Conservation (phyloP, 345 rosid species). For the Nasturtium officinale region DNA sequence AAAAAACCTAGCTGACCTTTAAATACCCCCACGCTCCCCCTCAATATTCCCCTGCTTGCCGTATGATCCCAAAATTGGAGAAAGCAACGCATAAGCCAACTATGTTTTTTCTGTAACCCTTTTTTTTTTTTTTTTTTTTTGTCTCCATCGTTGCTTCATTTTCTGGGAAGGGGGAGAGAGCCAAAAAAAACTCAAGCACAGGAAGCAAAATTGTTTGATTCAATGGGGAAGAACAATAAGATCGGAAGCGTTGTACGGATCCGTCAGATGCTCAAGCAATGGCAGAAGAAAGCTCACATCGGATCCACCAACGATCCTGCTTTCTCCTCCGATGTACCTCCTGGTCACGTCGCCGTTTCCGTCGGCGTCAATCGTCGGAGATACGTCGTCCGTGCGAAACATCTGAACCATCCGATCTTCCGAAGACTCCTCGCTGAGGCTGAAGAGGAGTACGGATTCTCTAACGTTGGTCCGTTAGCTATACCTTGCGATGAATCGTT, state of each 20-base stretch:
- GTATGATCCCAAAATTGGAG: not conserved
- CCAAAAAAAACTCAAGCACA: slow-evolving; percentile 6
- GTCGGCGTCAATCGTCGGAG: slow-evolving; percentile 62
- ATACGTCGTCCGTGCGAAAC: slow-evolving; percentile 71
- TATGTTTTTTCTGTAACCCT: slow-evolving; percentile 27
- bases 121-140: not conserved
- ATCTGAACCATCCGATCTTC: slow-evolving; percentile 88
- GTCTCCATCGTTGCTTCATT: slow-evolving; percentile 23
- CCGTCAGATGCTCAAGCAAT: slow-evolving; percentile 76
- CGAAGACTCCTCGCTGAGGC: slow-evolving; percentile 61
- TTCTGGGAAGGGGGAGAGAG: slow-evolving; percentile 28
- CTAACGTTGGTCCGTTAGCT: slow-evolving; percentile 62
- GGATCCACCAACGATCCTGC: slow-evolving; percentile 34
- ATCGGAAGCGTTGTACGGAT: slow-evolving; percentile 74
- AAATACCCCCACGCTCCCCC: slow-evolving; percentile 16
- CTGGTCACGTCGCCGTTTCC: slow-evolving; percentile 80
- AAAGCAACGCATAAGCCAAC: slow-evolving; percentile 34
- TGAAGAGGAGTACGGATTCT: slow-evolving; percentile 91
- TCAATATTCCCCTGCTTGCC: slow-evolving; percentile 34
- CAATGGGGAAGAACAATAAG: slow-evolving; percentile 53
- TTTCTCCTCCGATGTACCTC: slow-evolving; percentile 59
- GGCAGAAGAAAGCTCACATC: slow-evolving; percentile 68
- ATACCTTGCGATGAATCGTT: slow-evolving; percentile 82
- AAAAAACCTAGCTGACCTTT: slow-evolving; percentile 6
- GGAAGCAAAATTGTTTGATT: slow-evolving; percentile 9